phyloP scores from a whole-genome alignment of 2,329 filamentous ascomycete genomes.

The Geoglossum cookeanum region DNA sequence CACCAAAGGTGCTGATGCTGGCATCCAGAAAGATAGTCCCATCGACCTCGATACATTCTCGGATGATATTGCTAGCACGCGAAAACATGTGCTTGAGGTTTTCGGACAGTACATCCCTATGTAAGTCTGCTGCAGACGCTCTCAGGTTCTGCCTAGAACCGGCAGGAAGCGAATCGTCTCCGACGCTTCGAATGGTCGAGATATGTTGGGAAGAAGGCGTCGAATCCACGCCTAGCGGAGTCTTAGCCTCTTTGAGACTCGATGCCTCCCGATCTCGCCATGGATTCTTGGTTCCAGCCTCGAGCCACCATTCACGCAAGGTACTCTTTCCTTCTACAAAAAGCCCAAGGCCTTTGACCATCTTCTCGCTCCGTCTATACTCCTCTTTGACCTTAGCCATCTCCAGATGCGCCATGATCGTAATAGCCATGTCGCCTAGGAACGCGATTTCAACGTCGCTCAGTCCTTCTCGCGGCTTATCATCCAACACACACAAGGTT shows the following conservation, averaged over 20 bases:
- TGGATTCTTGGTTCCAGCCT: background rate
- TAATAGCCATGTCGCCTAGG: background rate
- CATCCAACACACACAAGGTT: slow-evolving; percentile 16
- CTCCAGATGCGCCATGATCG: slow-evolving; percentile 1
- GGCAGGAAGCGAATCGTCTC: background rate
- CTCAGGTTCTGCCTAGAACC: background rate
- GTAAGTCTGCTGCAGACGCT: background rate
- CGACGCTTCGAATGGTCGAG: background rate
- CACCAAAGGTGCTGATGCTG: background rate
- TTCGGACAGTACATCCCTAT: background rate
- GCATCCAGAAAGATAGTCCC: background rate
- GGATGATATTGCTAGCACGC: background rate
- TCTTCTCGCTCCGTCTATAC: background rate
- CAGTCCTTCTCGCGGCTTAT: slow-evolving; percentile 5
- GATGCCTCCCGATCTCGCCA: background rate
- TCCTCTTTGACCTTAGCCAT: background rate
- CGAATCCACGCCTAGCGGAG: background rate
- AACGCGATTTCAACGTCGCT: background rate
- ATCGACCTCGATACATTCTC: background rate
- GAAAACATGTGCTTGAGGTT: background rate
- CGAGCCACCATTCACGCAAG: background rate
- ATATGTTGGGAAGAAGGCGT: background rate
- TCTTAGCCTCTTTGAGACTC: background rate
- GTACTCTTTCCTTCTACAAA: slow-evolving; percentile 2
- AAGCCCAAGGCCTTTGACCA: slow-evolving; percentile 1